A percentile compares a stretch with the other conserved stretches of the same genome.
These are phyloP conservation scores for Bombardia bombarda DNA, from an alignment of 495 filamentous ascomycete species.

Conservation along the genomic window DNA sequence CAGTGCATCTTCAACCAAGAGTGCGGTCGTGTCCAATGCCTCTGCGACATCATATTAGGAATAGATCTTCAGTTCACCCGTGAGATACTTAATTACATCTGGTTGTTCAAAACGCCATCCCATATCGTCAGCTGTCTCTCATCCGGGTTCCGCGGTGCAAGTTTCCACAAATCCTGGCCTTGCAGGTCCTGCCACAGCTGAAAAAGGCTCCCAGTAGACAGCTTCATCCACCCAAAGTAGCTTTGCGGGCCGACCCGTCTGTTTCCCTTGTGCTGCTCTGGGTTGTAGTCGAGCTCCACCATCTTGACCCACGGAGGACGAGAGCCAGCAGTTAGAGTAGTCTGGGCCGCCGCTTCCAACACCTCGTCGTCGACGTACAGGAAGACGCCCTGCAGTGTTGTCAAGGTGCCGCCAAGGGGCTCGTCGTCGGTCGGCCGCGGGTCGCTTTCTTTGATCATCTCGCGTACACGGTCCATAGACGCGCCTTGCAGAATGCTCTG, in stretches of 20 bases:
- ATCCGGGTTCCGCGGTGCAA: not conserved
- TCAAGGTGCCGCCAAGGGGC: not conserved
- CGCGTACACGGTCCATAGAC: not conserved
- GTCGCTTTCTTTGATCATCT: not conserved
- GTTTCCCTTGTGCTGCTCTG: not conserved
- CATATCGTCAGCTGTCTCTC: not conserved
- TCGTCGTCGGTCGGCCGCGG: not conserved
- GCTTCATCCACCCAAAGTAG: not conserved
- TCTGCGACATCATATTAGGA: too few relatives aligned
- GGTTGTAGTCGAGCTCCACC: not conserved
- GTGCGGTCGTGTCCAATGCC: too few relatives aligned
- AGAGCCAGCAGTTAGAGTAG: not conserved
- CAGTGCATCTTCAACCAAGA: too few relatives aligned
- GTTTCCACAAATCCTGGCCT: not conserved
- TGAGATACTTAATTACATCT: not conserved
- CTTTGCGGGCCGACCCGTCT: not conserved
- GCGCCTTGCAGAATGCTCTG: not conserved
- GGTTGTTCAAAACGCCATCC: not conserved
- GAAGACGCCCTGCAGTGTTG: not conserved
- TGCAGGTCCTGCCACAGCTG: not conserved
- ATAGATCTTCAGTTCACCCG: not conserved
- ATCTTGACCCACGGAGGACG: not conserved
- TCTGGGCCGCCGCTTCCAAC: not conserved
- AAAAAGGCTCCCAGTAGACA: not conserved
- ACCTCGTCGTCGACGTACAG: not conserved